Conservation (phyloP, 495 filamentous ascomycete species). For the Penicillium robsamsonii region DNA sequence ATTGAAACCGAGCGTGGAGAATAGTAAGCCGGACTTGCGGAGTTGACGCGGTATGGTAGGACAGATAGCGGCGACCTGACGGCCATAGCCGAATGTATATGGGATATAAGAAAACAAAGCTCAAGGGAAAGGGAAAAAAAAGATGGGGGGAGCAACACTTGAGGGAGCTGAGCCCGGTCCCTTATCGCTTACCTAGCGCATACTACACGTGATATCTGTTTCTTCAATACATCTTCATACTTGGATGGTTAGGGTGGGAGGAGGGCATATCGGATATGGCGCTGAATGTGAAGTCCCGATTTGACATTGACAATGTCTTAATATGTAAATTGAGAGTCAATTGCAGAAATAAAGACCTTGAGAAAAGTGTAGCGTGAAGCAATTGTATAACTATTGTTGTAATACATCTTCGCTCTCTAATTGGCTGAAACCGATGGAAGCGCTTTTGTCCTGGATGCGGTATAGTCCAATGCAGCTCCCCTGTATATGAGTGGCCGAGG, state of each 20-base stretch:
- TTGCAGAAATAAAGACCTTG: not conserved
- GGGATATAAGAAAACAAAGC: not conserved
- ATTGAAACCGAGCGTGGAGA: constrained; percentile 19
- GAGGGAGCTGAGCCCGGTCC: constrained; percentile 1
- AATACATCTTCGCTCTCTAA: not conserved
- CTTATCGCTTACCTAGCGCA: constrained; percentile 13
- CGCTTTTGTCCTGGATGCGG: constrained; percentile 9
- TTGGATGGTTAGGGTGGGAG: not conserved
- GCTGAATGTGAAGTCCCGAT: not conserved
- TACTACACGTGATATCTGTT: constrained; percentile 11
- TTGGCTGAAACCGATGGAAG: not conserved
- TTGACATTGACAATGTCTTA: not conserved
- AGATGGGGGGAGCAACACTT: not conserved
- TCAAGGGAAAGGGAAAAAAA: not conserved
- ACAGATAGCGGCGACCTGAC: constrained; percentile 38
- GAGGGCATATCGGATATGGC: not conserved
- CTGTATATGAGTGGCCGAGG: constrained; percentile 4
- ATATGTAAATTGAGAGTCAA: not conserved
- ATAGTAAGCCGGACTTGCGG: constrained; percentile 15
- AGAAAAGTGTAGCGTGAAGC: not conserved
- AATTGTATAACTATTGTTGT: constrained; percentile 2
- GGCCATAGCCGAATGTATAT: constrained; percentile 23
- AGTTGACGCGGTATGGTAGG: constrained; percentile 17
- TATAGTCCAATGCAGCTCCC: constrained; percentile 3
- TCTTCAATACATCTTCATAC: not conserved